These are phyloP conservation scores for Alectoria sarmentosa DNA, from an alignment of 495 filamentous ascomycete species.

Conservation along the genomic window DNA sequence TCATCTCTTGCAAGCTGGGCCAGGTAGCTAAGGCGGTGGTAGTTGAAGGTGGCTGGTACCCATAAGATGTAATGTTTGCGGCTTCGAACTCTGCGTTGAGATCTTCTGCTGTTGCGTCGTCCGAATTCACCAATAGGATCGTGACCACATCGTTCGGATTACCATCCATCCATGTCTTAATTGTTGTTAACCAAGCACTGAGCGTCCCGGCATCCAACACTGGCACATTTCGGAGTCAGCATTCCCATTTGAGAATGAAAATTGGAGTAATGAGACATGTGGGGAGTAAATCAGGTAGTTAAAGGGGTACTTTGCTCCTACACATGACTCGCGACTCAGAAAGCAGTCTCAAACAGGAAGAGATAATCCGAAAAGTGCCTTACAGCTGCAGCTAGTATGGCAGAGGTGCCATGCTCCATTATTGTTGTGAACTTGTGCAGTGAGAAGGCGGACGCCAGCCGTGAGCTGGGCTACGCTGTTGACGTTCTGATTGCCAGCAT, in stretches of 20 bases:
- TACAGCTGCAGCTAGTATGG: conserved; percentile 53
- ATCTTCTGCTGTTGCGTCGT: conserved; percentile 46
- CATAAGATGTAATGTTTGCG: conserved; percentile 54
- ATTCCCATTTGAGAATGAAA: too few relatives aligned
- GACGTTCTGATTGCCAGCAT: conserved; percentile 56
- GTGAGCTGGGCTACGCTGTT: conserved; percentile 65
- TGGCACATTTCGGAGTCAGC: too few relatives aligned
- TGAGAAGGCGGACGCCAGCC: conserved; percentile 63
- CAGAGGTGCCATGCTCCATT: conserved; percentile 56
- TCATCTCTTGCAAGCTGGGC: conserved; percentile 65
- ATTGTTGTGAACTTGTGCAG: conserved; percentile 60
- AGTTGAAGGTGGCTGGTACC: conserved; percentile 47
- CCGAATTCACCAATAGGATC: conserved; percentile 65
- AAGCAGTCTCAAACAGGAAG: too few relatives aligned
- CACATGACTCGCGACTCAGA: too few relatives aligned
- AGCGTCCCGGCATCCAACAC: conserved; percentile 63
- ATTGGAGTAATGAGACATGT: too few relatives aligned
- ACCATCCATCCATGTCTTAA: conserved; percentile 60
- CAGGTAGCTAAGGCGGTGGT: conserved; percentile 44
- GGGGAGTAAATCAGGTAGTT: too few relatives aligned
- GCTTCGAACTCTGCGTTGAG: conserved; percentile 50
- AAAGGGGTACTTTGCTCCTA: too few relatives aligned
- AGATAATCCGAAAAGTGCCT: too few relatives aligned
- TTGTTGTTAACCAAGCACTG: conserved; percentile 51
- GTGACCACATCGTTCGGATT: conserved; percentile 73